Base-by-base conservation (phyloP, 257 asterid genomes). In the Linderniella brevidens region DNA sequence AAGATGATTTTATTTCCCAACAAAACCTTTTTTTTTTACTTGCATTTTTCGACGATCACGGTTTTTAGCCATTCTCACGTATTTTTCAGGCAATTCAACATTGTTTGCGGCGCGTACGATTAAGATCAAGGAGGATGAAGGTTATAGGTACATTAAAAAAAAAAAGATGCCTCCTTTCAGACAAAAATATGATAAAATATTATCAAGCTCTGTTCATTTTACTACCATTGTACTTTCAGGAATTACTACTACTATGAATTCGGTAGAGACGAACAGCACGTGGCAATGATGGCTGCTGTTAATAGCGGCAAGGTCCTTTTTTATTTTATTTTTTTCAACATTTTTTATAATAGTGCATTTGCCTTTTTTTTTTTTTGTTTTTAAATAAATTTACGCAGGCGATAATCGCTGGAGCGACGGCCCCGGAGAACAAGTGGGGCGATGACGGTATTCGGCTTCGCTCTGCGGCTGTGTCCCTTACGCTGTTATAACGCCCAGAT, bases 161-260 rank as follows among this genome's bases (percentile, higher is more conserved):
- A 45, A 11, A 8, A 47, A 44, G 39, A n/a, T 38, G 37, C 43
- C 16, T 11, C 52, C 2, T n/a, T 19, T 49, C 48, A 35, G n/a
- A n/a, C n/a, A n/a, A n/a, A n/a, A n/a, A n/a, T n/a, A n/a, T n/a
- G n/a, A n/a, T n/a, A n/a, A n/a, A n/a, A n/a, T 29, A 43, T 46
- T 56, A 19, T 52, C 17, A 16, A 45, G 15, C 46, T n/a, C 4
- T 46, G 13, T 35, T 17, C 0, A 13, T 8, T 25, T 8, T 47
- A 42, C 44, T 17, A 46, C 32, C 42, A 35, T 1, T 46, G 29
- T 41, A 35, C 25, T 62, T 68, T 60, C 86, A 87, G 97, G 95
- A 83, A 82, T 58, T 87, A 83, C 55, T 87, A 83, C 75, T 80
- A 73, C 56, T 87, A 87, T 35, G 97, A 87, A 74, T 87, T 83